Conservation (phyloP, 2,329 filamentous ascomycete species). For the Fusarium sp. region DNA sequence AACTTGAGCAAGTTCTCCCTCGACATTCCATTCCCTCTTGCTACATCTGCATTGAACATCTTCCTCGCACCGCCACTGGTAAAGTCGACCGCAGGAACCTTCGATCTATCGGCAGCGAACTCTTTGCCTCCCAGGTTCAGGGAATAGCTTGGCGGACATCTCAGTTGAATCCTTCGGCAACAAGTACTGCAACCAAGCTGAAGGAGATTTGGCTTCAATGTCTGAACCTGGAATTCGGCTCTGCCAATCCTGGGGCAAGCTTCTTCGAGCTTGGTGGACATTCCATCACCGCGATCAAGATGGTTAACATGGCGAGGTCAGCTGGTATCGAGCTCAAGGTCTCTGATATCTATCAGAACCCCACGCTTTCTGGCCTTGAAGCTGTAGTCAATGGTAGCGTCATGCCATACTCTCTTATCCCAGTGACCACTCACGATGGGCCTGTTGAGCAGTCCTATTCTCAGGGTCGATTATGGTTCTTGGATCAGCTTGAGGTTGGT, state of each 20-base stretch:
- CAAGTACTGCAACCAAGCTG: too few relatives aligned
- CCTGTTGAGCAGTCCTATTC: slow-evolving; percentile 23
- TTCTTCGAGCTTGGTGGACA: slow-evolving; percentile 20
- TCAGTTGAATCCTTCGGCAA: too few relatives aligned
- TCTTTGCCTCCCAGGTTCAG: accelerated
- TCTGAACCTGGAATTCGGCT: background rate
- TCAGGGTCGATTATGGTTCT: slow-evolving; percentile 19
- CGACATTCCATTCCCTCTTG: background rate
- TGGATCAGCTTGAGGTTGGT: slow-evolving; percentile 14
- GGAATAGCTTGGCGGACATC: too few relatives aligned
- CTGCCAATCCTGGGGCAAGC: background rate
- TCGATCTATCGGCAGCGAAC: background rate
- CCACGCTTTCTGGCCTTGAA: background rate
- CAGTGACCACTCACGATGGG: accelerated
- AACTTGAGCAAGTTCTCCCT: slow-evolving; percentile 4
- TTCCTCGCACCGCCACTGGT: slow-evolving; percentile 14
- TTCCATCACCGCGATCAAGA: slow-evolving; percentile 22
- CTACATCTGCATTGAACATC: background rate
- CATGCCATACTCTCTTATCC: background rate
- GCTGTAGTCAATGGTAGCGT: background rate
- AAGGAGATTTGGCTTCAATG: background rate
- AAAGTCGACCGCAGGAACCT: slow-evolving; percentile 7
- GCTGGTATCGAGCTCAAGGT: slow-evolving; percentile 3
- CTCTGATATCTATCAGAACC: slow-evolving; percentile 14
- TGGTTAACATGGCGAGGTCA: slow-evolving; percentile 20